Base-by-base conservation (phyloP, 2,329 filamentous ascomycete species). In the Periglandula ipomoeae region DNA sequence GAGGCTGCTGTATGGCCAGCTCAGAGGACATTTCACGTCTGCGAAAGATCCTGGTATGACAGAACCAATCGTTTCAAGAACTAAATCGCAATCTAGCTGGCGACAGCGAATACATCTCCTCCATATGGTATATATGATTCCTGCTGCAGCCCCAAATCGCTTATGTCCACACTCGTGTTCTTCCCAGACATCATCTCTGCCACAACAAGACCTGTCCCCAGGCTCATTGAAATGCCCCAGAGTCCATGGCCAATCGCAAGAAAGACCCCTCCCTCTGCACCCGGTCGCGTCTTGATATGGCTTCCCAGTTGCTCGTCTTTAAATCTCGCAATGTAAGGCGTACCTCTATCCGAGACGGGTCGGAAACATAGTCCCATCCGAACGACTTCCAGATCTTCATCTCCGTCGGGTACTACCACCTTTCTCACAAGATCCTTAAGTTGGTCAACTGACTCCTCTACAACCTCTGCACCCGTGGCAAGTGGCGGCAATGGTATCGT, bases 141-240 rank as follows among this genome's bases (percentile, higher is more conserved):
- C 37, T 27, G 38, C 19, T 27, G 27, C 22, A 48, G 27, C 13
- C 45, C 24, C 10, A 42, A 13, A 15, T 37, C 49, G 42, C 52
- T 55, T 10, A 89, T 67, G 66, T 86, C 78, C 1, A 75, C 82
- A 53, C 78, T 84, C 45, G 75, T 65, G 52, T 66, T 61, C 52
- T 71, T 66, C 2, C 79, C 82, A 56, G 78, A 72, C 38, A 87
- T 72, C 74, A 89, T 72, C 66, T 89, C 85, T 10, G 82, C n/a
- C n/a, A n/a, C n/a, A n/a, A n/a, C n/a, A n/a, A n/a, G n/a, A n/a
- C n/a, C n/a, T n/a, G n/a, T n/a, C n/a, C n/a, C n/a, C n/a, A n/a
- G n/a, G n/a, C n/a, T n/a, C n/a, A n/a, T n/a, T n/a, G n/a, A n/a
- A n/a, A n/a, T n/a, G n/a, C n/a, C n/a, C n/a, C n/a, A n/a, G n/a